Base-by-base conservation (phyloP, 768 basidiomycete species). In the Suillus plorans region DNA sequence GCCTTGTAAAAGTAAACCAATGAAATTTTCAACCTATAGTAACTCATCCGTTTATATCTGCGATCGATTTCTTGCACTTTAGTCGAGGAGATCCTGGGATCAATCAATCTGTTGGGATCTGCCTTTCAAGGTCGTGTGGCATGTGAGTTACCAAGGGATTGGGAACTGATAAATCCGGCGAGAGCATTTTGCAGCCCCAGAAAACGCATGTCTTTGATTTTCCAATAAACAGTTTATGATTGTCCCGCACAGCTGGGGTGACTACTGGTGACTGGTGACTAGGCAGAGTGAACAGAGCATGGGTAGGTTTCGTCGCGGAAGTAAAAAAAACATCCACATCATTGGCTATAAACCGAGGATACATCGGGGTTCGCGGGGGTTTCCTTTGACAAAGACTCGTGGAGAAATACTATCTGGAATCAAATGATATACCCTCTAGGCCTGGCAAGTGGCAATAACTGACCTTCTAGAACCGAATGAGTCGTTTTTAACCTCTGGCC, bases 1-100 rank as follows among this genome's bases (percentile, higher is more conserved):
- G 77, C 22, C 75, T 85, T 55, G 79, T 80, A 69, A 82, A 80
- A 78, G 82, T 84, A 69, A 74, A 76, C 66, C 68, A 67, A 62
- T 58, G 57, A 39, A 39, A 39, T 28, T 58, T 8, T 18, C 9
- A 25, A 58, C 25, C 39, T 58, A 62, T 76, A 71, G 69, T 68
- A 69, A 76, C 74, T 74, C 72, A 72, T 71, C 71, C 56, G 60
- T 62, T 53, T 75, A 72, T 76, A 76, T 71, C 66, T 65, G 69
- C 69, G 69, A 70, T 61, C 67, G 50, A 64, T 73, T 63, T 59
- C 60, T 59, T 63, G 62, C 34, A 37, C 58, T 69, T 60, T 28
- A 22, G 22, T 61, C 31, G 28, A 25, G 52, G 34, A 72, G 73
- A 70, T 56, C 53, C 69, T 57, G 66, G 69, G 71, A 69, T 72